Conservation (phyloP, 148 eudicot genomes). For the Vaccinium darrowii region DNA sequence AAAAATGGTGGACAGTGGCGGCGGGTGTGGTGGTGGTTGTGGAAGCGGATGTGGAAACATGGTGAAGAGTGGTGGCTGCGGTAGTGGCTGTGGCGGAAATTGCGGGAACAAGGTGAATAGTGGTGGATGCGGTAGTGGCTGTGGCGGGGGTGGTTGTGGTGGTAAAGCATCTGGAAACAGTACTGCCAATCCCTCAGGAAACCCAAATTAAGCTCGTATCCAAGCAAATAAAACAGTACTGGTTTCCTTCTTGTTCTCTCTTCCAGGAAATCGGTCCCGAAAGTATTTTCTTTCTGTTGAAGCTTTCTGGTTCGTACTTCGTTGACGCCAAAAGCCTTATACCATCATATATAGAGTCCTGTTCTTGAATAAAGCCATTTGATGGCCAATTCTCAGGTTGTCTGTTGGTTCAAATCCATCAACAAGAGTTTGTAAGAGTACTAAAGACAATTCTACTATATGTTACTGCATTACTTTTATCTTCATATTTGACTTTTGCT, state of each 20-base stretch:
- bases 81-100: slow-evolving; percentile 18
- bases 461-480: too few species aligned
- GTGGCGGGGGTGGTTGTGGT: slow-evolving; percentile 27
- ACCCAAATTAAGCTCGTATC: neutral
- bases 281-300: neutral
- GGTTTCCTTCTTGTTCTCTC: neutral
- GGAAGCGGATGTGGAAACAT: slow-evolving; percentile 22
- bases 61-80: slow-evolving; percentile 21
- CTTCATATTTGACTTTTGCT: too few species aligned
- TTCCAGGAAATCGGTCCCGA: neutral
- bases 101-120: slow-evolving; percentile 23
- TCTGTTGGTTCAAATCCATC: neutral
- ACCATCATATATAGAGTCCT: neutral
- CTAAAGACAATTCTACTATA: too few species aligned
- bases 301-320: neutral
- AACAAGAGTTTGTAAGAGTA: neutral
- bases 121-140: slow-evolving; percentile 28
- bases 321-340: neutral
- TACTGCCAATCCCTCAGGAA: neutral
- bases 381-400: neutral
- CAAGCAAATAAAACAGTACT: neutral
- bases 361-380: neutral
- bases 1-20: slow-evolving; percentile 23
- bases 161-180: slow-evolving; percentile 16
- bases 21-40: slow-evolving; percentile 32